Percentiles rank a stretch among this genome's conserved stretches.
Conservation (phyloP, 495 filamentous ascomycete genomes). For the Bacidia gigantensis region DNA sequence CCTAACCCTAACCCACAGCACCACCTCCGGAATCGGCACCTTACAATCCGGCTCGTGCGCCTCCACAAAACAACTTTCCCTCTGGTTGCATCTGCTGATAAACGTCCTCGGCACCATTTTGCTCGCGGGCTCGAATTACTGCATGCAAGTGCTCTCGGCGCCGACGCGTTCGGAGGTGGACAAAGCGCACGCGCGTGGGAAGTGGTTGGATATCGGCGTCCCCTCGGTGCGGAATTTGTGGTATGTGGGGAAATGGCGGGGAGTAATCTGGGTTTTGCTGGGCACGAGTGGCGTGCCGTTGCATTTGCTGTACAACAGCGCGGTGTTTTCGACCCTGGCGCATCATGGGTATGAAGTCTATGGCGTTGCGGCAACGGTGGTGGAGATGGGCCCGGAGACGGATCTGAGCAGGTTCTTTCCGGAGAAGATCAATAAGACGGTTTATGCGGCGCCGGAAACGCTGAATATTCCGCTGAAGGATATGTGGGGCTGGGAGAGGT, state of each 20-base stretch:
- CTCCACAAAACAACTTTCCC: slow-evolving; percentile 8
- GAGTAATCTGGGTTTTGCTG: slow-evolving; percentile 25
- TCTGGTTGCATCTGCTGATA: slow-evolving; percentile 23
- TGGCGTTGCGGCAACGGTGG: slow-evolving; percentile 16
- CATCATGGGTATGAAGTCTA: slow-evolving; percentile 25
- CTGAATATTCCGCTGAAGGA: slow-evolving; percentile 19
- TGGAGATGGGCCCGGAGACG: background rate
- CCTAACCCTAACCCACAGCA: background rate
- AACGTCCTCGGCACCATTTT: slow-evolving; percentile 26
- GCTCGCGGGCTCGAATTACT: slow-evolving; percentile 26
- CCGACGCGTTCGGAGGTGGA: slow-evolving; percentile 39
- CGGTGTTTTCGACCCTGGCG: slow-evolving; percentile 27
- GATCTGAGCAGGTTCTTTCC: slow-evolving; percentile 13
- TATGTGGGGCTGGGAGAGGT: slow-evolving; percentile 12
- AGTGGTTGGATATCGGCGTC: slow-evolving; percentile 42
- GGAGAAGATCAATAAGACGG: background rate
- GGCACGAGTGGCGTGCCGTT: slow-evolving; percentile 24
- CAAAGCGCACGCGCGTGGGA: slow-evolving; percentile 29
- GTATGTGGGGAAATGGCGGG: slow-evolving; percentile 26
- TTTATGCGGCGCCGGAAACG: background rate
- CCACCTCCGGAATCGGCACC: slow-evolving; percentile 2
- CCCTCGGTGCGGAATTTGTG: slow-evolving; percentile 35
- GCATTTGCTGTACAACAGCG: slow-evolving; percentile 29
- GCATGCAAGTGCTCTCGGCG: slow-evolving; percentile 36
- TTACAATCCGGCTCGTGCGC: slow-evolving; percentile 15